phyloP scores from a whole-genome alignment of 1,284 basidiomycete species.

The Boletus mariae region DNA sequence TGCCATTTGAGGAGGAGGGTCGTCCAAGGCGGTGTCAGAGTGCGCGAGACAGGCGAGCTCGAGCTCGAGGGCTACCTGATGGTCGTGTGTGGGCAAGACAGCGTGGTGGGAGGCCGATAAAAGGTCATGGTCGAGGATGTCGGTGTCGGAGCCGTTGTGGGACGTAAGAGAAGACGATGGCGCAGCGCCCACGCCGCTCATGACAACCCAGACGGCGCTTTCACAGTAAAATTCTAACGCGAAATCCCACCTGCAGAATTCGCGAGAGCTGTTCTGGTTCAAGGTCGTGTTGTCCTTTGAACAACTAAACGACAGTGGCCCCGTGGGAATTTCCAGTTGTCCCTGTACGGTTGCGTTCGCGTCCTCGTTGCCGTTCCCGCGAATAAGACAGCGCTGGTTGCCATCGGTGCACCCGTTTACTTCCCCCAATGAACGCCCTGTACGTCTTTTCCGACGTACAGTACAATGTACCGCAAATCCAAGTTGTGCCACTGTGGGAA shows the following conservation, averaged over 20 bases:
- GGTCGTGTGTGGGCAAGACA: slow-evolving; percentile 27
- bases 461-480: background rate
- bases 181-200: slow-evolving; percentile 32
- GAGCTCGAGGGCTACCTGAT: slow-evolving; percentile 28
- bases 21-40: slow-evolving; percentile 27
- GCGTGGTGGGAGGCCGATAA: slow-evolving; percentile 33
- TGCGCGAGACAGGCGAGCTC: slow-evolving; percentile 31
- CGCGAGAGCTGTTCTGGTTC: slow-evolving; percentile 17
- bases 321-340: slow-evolving; percentile 23
- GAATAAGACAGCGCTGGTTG: background rate
- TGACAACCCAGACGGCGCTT: slow-evolving; percentile 29
- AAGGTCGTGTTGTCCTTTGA: slow-evolving; percentile 30
- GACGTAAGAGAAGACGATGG: slow-evolving; percentile 30
- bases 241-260: slow-evolving; percentile 20
- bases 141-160: slow-evolving; percentile 24
- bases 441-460: background rate
- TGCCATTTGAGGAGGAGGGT: slow-evolving; percentile 26
- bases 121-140: slow-evolving; percentile 34
- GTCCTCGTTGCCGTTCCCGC: background rate
- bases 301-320: slow-evolving; percentile 15
- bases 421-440: background rate
- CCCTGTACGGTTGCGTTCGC: slow-evolving; percentile 15
- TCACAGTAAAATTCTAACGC: slow-evolving; percentile 23
- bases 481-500: background rate
- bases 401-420: background rate